Base-by-base conservation (phyloP, 23 red algal species). In the Gracilaria gracilis region DNA sequence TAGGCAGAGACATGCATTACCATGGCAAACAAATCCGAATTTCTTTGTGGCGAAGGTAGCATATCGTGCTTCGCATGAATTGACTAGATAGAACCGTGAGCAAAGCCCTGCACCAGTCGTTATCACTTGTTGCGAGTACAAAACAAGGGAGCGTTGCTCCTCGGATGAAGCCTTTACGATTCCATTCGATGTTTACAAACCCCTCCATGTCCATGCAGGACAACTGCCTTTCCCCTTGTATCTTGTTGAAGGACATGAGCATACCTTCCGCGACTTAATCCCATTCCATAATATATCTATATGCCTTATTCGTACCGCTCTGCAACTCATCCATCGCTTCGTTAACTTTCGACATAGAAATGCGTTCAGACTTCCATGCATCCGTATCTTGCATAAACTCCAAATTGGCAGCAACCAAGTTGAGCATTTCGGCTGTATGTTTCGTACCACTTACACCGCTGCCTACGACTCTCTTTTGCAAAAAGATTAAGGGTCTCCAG, bases 201-300 rank as follows among this genome's bases (percentile, higher is more conserved):
- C 42, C 11, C 42, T 7, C 42, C 42, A 46, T 7, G 42, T 4
- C n/a, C n/a, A n/a, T n/a, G 42, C 42, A 11, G 5, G 42, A 46
- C 42, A 46, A 46, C 11, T 46, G 42, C n/a, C n/a, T n/a, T n/a
- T n/a, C n/a, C n/a, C n/a, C n/a, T n/a, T n/a, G n/a, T n/a, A n/a
- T n/a, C n/a, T n/a, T n/a, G n/a, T n/a, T n/a, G n/a, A n/a, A n/a
- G n/a, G 42, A 11, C 42, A 46, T 46, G 42, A 46, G 42, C n/a
- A 46, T 46, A 46, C 42, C 42, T 46, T n/a, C 42, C 54, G 4
- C 19, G 23, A 33, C 65, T 70, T 38, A 70, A 36, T 70, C 35
- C 86, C 86, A 89, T 50, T 62, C 55, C 34, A 89, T 44, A 15
- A 89, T 69, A 62, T 89, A 89, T 34, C 87, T 74, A 82, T 67